Evolutionary conservation across 495 filamentous ascomycete species (phyloP).

Genomic region (Aspergillus cavernicola): DNA sequence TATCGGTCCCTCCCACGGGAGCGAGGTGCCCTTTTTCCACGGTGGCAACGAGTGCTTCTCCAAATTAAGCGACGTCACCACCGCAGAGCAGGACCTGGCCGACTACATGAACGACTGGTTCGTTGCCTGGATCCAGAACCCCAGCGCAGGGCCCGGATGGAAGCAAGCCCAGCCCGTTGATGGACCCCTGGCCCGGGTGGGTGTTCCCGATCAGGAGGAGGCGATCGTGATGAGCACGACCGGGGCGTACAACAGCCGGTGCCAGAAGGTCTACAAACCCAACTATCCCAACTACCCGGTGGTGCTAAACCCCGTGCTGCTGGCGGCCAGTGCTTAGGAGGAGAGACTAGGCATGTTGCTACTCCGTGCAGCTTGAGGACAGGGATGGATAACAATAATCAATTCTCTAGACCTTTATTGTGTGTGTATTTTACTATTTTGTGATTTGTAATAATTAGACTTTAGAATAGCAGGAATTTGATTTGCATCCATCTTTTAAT

Average conservation of each 20-base stretch:
- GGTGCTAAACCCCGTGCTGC: constrained; percentile 18
- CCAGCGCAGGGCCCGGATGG: constrained; percentile 23
- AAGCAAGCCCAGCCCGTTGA: constrained; percentile 15
- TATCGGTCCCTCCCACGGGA: constrained; percentile 23
- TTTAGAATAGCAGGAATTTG: too few species aligned
- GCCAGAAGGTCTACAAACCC: constrained; percentile 21
- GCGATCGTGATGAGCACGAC: constrained; percentile 18
- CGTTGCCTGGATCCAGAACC: constrained; percentile 24
- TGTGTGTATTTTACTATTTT: too few species aligned
- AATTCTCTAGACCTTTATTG: too few species aligned
- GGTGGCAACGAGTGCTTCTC: constrained; percentile 28
- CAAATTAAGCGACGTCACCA: constrained; percentile 16
- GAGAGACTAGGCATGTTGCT: too few species aligned
- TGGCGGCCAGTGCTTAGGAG: constrained; percentile 8
- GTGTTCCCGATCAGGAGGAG: constrained; percentile 22
- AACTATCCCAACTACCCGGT: constrained; percentile 22
- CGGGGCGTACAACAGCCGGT: constrained; percentile 22
- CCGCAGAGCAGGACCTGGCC: constrained; percentile 20
- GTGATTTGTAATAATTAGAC: too few species aligned
- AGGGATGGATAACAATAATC: too few species aligned
- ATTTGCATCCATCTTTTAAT: too few species aligned
- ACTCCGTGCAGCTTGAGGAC: too few species aligned
- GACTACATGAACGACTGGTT: constrained; percentile 27
- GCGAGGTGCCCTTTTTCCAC: constrained; percentile 29
- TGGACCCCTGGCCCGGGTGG: constrained; percentile 21